Evolutionary conservation across 1,139 yeast species (phyloP), one percentile per base, ranked within the genome.

Genomic region (Protomyces lactucae-debilis): DNA sequence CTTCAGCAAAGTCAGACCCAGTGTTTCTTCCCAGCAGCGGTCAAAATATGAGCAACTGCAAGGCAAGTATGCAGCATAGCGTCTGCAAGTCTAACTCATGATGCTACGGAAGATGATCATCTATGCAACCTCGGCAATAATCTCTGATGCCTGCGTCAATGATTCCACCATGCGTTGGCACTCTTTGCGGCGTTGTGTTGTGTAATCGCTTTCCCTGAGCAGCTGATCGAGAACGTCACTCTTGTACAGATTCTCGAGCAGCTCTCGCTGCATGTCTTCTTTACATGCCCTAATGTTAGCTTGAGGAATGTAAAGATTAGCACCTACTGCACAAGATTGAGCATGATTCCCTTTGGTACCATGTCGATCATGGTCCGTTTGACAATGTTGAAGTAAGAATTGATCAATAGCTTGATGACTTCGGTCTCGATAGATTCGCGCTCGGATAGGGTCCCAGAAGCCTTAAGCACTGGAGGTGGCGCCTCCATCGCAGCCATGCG

Each of bases 351-450:
- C 78, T 93, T 93, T 69, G 99, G 99, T 69, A 93, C 87, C 74
- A 92, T 79, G 76, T 93, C 99, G 16, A 95, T 87, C 70, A 93
- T 88, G 0, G 98, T 90, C 75, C 96, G 85, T 79, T 92, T 91
- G 65, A 93, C 98, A 75, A 93, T 93, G 73, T 84, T 85, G 78
- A 86, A 93, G 77, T 93, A 93, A 37, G 97, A 90, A 63, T 87
- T 84, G 71, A 93, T 93, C 73, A 93, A 82, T 70, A 93, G 82
- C 79, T 93, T 93, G 74, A 93, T 93, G 52, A 93, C 98, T 73
- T 93, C 99, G 0, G 98, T 93, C 77, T 93, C 99, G 85, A 89
- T 87, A 43, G 92, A 85, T 78, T 93, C 99, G 71, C 97, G 86
- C 75, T 93, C 99, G 28, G 96, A 84, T 89, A 93, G 86, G 66